phyloP scores from a whole-genome alignment of 768 basidiomycete genomes.

The Galerina sulciceps region DNA sequence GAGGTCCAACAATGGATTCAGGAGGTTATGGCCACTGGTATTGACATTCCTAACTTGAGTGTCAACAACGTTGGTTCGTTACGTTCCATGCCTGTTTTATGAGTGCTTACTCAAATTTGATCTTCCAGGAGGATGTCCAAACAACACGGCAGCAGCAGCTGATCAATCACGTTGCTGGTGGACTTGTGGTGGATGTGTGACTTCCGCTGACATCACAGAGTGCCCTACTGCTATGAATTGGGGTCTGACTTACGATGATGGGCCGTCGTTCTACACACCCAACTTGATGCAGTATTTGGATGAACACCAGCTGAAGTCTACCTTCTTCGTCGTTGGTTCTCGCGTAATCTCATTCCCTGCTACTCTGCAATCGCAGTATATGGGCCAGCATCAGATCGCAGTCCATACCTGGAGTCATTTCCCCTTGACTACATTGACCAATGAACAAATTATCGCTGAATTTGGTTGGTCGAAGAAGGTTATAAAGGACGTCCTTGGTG shows the following conservation, averaged over 20 bases:
- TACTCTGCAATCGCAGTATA: constrained; percentile 76
- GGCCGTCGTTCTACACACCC: constrained; percentile 79
- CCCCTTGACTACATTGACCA: constrained; percentile 71
- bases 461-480: constrained; percentile 86
- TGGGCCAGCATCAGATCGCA: constrained; percentile 79
- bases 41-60: constrained; percentile 59
- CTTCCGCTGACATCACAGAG: constrained; percentile 67
- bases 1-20: constrained; percentile 75
- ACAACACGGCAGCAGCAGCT: constrained; percentile 57
- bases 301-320: constrained; percentile 67
- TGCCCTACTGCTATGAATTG: constrained; percentile 71
- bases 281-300: constrained; percentile 74
- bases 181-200: constrained; percentile 77
- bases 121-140: constrained; percentile 56
- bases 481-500: constrained; percentile 81
- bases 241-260: constrained; percentile 74
- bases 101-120: constrained; percentile 5
- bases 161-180: constrained; percentile 74
- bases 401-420: constrained; percentile 76
- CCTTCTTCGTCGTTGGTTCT: constrained; percentile 89
- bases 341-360: constrained; percentile 72
- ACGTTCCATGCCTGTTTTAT: background rate
- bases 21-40: constrained; percentile 58
- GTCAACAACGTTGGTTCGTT: constrained; percentile 44
- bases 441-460: constrained; percentile 85